Base-by-base conservation (phyloP, 2,329 filamentous ascomycete species). In the Diaporthe helianthi region DNA sequence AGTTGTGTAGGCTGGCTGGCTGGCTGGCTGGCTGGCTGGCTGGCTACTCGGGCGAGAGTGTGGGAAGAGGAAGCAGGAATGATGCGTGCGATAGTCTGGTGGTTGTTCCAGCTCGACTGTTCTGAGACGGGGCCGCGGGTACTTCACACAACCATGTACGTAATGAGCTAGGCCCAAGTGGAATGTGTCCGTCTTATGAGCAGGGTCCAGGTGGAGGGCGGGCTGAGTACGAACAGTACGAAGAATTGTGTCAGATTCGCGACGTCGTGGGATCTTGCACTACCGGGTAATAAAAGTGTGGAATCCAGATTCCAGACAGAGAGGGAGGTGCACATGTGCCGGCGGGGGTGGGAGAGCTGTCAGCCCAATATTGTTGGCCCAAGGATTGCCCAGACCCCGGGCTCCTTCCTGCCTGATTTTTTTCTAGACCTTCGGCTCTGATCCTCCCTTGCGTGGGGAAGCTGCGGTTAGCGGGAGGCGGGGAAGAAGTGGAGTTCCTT, bases 331-430 rank as follows among this genome's bases (percentile, higher is more conserved):
- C n/a, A n/a, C n/a, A 15, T 3, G 33, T 36, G 33, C 33, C 55
- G 24, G 54, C 38, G 36, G 36, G 54, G 33, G 54, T n/a, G 54
- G 36, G 54, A 36, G 58, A 47, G 44, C 44, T 63, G n/a, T 63
- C 29, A 63, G 58, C 58, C 58, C 58, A 63, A 63, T 63, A n/a
- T 63, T 63, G 29, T 63, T 63, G 44, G 24, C 58, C 58, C 41
- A 47, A 36, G 26, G 58, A 36, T 24, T 63, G 26, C 24, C 41
- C 58, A 61, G 54, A 44, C 41, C 26, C 26, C 31, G 31, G 53
- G 31, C 36, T 44, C 24, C 38, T 44, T 44, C 24, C 38, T 44
- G 38, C 58, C 58, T n/a, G 58, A 49, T 22, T 19, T 63, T 61
- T 63, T 63, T 63, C 58, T 63, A 63, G 58, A 63, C 49, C 44